Percentiles rank a stretch among this genome's conserved stretches.
Evolutionary conservation across 2,329 filamentous ascomycete genomes (phyloP).

Genomic region (Penicillium digitatum): DNA sequence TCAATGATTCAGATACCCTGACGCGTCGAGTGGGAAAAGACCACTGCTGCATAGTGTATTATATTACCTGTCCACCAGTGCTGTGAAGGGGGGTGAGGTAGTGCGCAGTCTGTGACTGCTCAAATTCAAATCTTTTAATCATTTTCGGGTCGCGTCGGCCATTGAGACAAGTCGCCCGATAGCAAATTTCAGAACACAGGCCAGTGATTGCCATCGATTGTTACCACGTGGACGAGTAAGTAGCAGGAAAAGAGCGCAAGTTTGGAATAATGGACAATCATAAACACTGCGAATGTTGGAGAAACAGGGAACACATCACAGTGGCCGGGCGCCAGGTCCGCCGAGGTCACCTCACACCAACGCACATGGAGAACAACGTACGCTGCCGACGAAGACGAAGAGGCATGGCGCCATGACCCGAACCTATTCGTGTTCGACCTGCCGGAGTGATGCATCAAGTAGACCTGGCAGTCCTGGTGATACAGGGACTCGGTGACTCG

Average conservation of each 20-base stretch:
- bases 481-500: too few relatives aligned
- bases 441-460: too few relatives aligned
- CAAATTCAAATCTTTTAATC: not conserved
- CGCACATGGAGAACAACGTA: too few relatives aligned
- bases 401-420: too few relatives aligned
- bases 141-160: not conserved
- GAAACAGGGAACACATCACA: too few relatives aligned
- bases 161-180: not conserved
- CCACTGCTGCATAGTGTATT: not conserved
- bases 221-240: not conserved
- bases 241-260: not conserved
- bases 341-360: too few relatives aligned
- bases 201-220: not conserved
- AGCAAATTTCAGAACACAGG: not conserved
- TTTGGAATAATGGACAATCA: not conserved
- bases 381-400: too few relatives aligned
- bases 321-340: too few relatives aligned
- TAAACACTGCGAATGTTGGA: too few relatives aligned
- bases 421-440: too few relatives aligned
- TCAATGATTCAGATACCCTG: not conserved
- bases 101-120: not conserved
- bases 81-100: not conserved
- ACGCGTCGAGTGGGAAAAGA: not conserved
- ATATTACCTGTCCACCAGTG: not conserved
- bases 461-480: too few relatives aligned